phyloP scores from a whole-genome alignment of 2,329 filamentous ascomycete genomes.

The Colletotrichum tropicicola region DNA sequence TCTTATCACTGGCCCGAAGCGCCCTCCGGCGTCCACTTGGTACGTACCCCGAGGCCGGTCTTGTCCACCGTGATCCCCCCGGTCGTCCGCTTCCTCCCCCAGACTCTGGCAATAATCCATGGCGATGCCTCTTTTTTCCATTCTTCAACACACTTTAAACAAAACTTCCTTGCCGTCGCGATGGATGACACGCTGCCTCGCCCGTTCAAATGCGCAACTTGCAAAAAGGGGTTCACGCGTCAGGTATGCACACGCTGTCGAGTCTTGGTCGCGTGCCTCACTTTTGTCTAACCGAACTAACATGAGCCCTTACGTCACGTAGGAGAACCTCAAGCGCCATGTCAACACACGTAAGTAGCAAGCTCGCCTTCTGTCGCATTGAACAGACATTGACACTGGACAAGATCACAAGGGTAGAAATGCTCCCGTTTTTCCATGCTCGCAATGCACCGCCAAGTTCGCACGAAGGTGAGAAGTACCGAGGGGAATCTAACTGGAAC shows the following conservation, averaged over 20 bases:
- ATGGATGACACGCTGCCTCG: slow-evolving; percentile 14
- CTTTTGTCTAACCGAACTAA: background rate
- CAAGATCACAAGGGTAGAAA: slow-evolving; percentile 15
- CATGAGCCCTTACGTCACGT: background rate
- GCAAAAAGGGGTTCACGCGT: slow-evolving; percentile 14
- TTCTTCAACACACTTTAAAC: background rate
- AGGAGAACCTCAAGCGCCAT: slow-evolving; percentile 22
- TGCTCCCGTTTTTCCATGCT: slow-evolving; percentile 8
- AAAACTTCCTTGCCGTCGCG: background rate
- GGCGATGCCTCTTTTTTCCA: background rate
- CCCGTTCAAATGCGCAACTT: slow-evolving; percentile 19
- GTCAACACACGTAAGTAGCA: slow-evolving; percentile 12
- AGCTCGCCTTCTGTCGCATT: background rate
- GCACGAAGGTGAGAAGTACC: background rate
- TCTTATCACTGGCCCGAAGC: slow-evolving; percentile 5
- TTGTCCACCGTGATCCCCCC: background rate
- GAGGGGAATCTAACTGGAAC: background rate
- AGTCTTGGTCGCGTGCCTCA: background rate
- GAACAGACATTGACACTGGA: background rate
- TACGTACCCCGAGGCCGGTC: background rate
- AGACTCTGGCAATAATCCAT: background rate
- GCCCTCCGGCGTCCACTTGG: background rate
- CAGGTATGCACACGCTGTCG: background rate
- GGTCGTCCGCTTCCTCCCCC: background rate
- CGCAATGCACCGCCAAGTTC: slow-evolving; percentile 4